Percentiles rank a stretch among this genome's conserved stretches.
phyloP scores from a whole-genome alignment of 2,329 filamentous ascomycete species.

The Xylariaceae sp. region DNA sequence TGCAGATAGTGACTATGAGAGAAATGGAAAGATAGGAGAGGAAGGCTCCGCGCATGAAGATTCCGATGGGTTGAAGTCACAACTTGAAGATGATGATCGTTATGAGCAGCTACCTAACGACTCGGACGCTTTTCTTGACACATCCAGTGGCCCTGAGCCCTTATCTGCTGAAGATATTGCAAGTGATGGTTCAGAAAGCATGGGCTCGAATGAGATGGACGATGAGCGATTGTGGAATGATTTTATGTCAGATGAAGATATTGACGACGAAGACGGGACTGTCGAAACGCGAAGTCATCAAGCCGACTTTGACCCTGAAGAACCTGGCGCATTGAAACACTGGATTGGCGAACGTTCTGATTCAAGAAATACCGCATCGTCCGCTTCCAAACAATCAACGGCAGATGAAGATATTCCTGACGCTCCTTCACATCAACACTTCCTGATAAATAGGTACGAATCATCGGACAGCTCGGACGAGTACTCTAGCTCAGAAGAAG shows the following conservation, averaged over 20 bases:
- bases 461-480: not conserved
- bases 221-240: not conserved
- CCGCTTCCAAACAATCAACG: not conserved
- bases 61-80: not conserved
- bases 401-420: not conserved
- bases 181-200: not conserved
- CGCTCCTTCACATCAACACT: not conserved
- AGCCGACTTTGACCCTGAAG: not conserved
- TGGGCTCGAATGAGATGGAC: not conserved
- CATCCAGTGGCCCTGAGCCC: not conserved
- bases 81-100: not conserved
- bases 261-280: not conserved
- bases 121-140: not conserved
- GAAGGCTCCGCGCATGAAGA: not conserved
- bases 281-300: not conserved
- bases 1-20: too few species aligned
- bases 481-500: not conserved
- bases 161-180: not conserved
- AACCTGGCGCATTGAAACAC: not conserved
- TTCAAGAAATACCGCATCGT: not conserved
- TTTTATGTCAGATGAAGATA: not conserved
- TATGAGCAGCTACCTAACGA: not conserved
- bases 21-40: too few species aligned
- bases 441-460: not conserved
- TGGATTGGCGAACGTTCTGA: not conserved